Evolutionary conservation across 352 stramenopile species (phyloP), one percentile per base, ranked within the genome.

Genomic region (Aphanomyces invadans): DNA sequence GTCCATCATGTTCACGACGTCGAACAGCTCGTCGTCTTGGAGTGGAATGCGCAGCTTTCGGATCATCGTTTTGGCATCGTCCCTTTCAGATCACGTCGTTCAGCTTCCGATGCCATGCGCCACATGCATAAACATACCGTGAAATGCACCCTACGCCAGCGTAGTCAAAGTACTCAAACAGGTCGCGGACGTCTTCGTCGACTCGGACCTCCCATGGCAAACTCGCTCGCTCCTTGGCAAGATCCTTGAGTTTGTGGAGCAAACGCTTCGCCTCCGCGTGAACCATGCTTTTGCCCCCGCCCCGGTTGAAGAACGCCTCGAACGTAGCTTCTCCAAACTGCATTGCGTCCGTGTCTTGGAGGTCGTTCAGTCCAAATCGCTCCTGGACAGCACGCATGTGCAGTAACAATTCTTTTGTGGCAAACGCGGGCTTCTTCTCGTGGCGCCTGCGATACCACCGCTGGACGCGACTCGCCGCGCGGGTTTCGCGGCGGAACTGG

Each of bases 1-100:
- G 71, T 92, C 83, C 78, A 92, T 92, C 83, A 92, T 92, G 12
- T 75, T 75, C 19, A 90, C 75, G 9, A 90, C 83, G 61, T 90
- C 83, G 9, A 78, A 72, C 0, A 74, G 61, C 38, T 92, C 83
- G 1, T 79, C 76, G 15, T 60, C 51, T 10, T 72, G 73, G 32
- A 92, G 60, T 4, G 83, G 81, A 19, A 92, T 73, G 42, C 81
- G 80, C 49, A 92, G 39, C 33, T 57, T 67, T 45, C 21, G 38
- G 25, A 67, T 67, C 42, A 67, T 51, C n/a, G 33, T 36, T 29
- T 67, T 67, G 3, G 60, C 54, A 23, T 67, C 60, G 23, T 67
- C 60, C 32, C 60, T 67, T 48, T 7, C n/a, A n/a, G 28, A 55
- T 0, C 77, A 73, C 54, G 53, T 73, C 46, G 88, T 87, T 31